Evolutionary conservation across 208 protist species (phyloP).

Genomic region (Crithidia mellificae): DNA sequence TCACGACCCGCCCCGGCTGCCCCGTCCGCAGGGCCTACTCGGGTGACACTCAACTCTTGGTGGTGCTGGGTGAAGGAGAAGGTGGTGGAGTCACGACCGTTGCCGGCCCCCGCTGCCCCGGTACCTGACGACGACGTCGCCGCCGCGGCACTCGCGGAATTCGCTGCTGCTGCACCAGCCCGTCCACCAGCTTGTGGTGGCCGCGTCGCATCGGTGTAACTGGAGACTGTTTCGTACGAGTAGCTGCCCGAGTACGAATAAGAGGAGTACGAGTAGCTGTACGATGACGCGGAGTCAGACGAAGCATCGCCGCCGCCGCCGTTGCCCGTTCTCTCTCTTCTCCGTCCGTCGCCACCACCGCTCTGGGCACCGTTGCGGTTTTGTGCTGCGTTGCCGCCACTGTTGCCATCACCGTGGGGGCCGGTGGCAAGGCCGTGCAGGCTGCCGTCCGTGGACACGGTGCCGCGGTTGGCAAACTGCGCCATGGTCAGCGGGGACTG

Average conservation of each 20-base stretch:
- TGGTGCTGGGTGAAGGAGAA: constrained; percentile 9
- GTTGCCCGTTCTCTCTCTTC: background rate
- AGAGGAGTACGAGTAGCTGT: constrained; percentile 22
- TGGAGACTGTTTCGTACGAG: too few species aligned
- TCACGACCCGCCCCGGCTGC: background rate
- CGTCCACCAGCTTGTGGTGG: background rate
- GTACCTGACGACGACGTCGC: background rate
- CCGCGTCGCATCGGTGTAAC: background rate
- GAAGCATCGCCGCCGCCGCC: background rate
- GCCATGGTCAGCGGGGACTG: constrained; percentile 23
- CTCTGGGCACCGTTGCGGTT: too few species aligned
- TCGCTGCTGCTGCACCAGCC: too few species aligned
- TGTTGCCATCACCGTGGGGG: too few species aligned
- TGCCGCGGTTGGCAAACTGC: constrained; percentile 13
- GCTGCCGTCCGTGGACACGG: constrained; percentile 2
- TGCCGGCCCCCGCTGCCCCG: background rate
- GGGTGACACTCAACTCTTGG: constrained; percentile 2
- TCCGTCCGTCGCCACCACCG: too few species aligned
- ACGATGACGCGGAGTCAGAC: constrained; percentile 1
- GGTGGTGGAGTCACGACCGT: constrained; percentile 3
- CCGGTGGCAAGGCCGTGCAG: background rate
- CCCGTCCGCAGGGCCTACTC: background rate
- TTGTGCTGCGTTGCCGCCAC: too few species aligned
- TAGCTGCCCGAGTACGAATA: constrained; percentile 19
- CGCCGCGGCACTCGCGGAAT: too few species aligned